Base-by-base conservation (phyloP, 1,284 basidiomycete species). In the Cutaneotrichosporon curvatum region DNA sequence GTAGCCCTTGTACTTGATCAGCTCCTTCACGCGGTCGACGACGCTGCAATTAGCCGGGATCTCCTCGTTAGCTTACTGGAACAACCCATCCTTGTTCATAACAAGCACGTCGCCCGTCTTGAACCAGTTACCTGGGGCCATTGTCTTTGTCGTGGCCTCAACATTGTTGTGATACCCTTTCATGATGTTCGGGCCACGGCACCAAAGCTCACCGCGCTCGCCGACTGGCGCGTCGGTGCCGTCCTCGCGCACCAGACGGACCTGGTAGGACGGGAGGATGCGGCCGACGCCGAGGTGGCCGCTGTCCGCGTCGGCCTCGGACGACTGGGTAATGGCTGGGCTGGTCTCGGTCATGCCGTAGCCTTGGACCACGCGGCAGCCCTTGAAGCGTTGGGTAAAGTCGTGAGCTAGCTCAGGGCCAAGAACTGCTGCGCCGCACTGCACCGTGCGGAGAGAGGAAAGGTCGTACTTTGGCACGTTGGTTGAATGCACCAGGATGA, bases 371-470 rank as follows among this genome's bases (percentile, higher is more conserved):
- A 65, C 39, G 14, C 46, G 50, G 33, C 56, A 50, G 11, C 52
- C 41, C 3, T 55, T 53, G 30, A 55, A 16, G 8, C 25, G 36
- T 15, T 16, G n/a, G 16, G 19, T 23, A 31, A 70, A 64, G 0
- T 58, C 55, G 2, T 50, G 31, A 25, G 57, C 55, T 15, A 70
- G 56, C 23, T 68, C 62, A 10, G 53, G 39, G 2, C 84, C 81
- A 4, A 91, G 75, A 1, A 89, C 88, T 3, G 90, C 90, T 0
- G 89, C 91, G 10, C 87, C 89, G 2, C 81, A 85, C 55, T 81
- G 75, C 40, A 90, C 59, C 7, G 78, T 68, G 19, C 74, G 69
- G 4, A 94, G 63, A 2, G 78, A 78, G 4, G 75, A 78, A 42
- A 91, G 54, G 59, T 90, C 76, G 65, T 84, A 84, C 63, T 84